These are phyloP conservation scores for Aspergillus neotritici DNA, from an alignment of 2,329 filamentous ascomycete species.

Conservation along the genomic window DNA sequence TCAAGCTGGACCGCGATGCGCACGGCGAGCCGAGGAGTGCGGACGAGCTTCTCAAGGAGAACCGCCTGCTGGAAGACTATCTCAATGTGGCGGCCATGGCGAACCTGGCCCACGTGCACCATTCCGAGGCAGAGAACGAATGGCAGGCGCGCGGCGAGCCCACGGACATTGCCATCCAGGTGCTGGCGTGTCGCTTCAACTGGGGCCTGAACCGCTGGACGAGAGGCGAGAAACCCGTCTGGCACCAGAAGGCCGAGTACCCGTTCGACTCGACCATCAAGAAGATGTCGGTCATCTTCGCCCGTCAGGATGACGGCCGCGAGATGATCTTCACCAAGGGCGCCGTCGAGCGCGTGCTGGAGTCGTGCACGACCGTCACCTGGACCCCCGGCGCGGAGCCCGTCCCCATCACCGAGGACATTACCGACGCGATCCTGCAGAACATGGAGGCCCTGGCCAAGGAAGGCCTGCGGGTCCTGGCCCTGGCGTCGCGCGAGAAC, in stretches of 20 bases:
- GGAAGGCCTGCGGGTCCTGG: conserved; percentile 64
- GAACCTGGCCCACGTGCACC: conserved; percentile 59
- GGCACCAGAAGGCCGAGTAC: conserved; percentile 60
- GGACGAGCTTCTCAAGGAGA: conserved; percentile 40
- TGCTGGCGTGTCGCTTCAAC: conserved; percentile 64
- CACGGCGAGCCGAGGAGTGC: conserved; percentile 22
- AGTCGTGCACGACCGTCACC: conserved; percentile 53
- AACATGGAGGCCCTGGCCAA: conserved; percentile 65
- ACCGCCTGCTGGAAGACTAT: conserved; percentile 49
- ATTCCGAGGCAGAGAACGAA: conserved; percentile 43
- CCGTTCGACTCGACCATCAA: conserved; percentile 71
- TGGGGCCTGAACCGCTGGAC: conserved; percentile 54
- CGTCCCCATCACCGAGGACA: conserved; percentile 47
- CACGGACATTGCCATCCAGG: conserved; percentile 69
- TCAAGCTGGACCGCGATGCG: conserved; percentile 24
- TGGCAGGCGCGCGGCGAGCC: conserved; percentile 64
- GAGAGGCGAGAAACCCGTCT: conserved; percentile 46
- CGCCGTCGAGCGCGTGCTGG: conserved; percentile 64
- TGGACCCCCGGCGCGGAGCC: conserved; percentile 35
- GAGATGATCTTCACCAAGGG: conserved; percentile 40
- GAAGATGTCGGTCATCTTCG: conserved; percentile 69
- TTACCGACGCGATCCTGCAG: conserved; percentile 53
- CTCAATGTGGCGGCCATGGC: conserved; percentile 60
- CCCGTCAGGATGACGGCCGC: conserved; percentile 16
- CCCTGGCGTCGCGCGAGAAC: conserved; percentile 50